Evolutionary conservation across 805 yeast species (phyloP).

Genomic region (Dipodascus geniculatus): DNA sequence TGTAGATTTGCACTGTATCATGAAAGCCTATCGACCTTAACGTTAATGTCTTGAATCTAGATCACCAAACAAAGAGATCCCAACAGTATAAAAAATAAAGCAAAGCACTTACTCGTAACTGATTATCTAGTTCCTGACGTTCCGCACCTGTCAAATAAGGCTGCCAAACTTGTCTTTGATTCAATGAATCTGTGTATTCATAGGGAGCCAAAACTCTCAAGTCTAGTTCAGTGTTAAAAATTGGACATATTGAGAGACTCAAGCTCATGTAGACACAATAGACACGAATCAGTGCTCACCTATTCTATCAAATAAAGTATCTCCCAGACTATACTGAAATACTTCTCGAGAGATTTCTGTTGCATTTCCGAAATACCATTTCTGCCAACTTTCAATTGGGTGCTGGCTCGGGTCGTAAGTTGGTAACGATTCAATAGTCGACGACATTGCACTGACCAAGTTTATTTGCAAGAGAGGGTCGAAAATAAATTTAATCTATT

Average conservation of each 20-base stretch:
- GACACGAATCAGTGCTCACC: slow-evolving; percentile 6
- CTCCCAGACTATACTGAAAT: too few relatives aligned
- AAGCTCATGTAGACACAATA: background rate
- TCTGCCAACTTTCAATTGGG: slow-evolving; percentile 22
- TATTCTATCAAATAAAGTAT: background rate
- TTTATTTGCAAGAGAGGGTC: background rate
- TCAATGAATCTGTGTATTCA: slow-evolving; percentile 21
- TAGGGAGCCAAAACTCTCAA: slow-evolving; percentile 17
- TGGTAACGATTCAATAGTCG: slow-evolving; percentile 8
- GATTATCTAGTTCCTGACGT: slow-evolving; percentile 19
- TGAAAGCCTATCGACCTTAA: slow-evolving; percentile 11
- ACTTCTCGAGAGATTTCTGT: slow-evolving; percentile 10
- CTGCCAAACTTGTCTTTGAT: slow-evolving; percentile 21
- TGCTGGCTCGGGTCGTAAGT: slow-evolving; percentile 14
- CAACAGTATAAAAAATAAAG: background rate
- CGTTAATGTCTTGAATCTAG: background rate
- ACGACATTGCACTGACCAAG: background rate
- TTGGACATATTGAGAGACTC: background rate
- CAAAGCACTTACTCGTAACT: slow-evolving; percentile 14
- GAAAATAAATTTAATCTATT: too few relatives aligned
- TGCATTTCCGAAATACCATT: slow-evolving; percentile 17
- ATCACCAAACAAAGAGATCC: background rate
- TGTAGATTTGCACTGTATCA: slow-evolving; percentile 14
- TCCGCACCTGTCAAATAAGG: slow-evolving; percentile 22
- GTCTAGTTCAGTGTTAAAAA: slow-evolving; percentile 6